Evolutionary conservation across 768 basidiomycete genomes (phyloP), one percentile per base, ranked within the genome.

Genomic region (Gautieria morchelliformis): DNA sequence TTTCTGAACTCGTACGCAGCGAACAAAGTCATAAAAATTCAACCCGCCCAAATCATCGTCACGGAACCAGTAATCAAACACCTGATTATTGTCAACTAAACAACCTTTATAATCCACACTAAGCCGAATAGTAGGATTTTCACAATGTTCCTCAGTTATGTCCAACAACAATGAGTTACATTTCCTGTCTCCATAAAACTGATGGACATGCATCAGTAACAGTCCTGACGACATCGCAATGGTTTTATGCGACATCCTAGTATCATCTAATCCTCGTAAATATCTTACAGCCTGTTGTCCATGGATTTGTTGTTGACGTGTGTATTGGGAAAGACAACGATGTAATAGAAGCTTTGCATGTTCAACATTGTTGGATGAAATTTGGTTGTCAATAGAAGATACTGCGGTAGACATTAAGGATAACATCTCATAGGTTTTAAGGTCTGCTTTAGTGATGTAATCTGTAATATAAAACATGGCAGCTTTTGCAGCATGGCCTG

Each of bases 401-500:
- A 63, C 58, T 1, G 57, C 41, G 0, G 46, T 35, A 1, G 58
- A 61, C 12, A 58, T 30, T 19, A 52, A 37, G 8, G 52, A 51
- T 4, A 53, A 24, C 48, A 59, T 56, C 15, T 61, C 57, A 44
- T 71, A 62, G 0, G 63, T 48, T 1, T 66, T 58, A 0, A 71
- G n/a, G 1, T 52, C 33, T 1, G 57, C 12, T 50, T 73, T 74
- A 0, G 72, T 71, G n/a, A 73, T 68, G 50, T 74, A 74, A 53
- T 73, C 72, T 0, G 72, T 71, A 4, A 73, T 61, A 42, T 73
- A 73, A 53, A 65, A 71, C 22, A 72, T 39, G 0, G 69, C 60
- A 0, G 70, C 69, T 45, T 69, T 72, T 0, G 70, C 69, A 6
- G 66, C 64, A 17, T 63, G 58, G 0, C 72, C 70, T 0, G 70